Conservation (phyloP, 306 rosid species). For the Inga leiocalycina region DNA sequence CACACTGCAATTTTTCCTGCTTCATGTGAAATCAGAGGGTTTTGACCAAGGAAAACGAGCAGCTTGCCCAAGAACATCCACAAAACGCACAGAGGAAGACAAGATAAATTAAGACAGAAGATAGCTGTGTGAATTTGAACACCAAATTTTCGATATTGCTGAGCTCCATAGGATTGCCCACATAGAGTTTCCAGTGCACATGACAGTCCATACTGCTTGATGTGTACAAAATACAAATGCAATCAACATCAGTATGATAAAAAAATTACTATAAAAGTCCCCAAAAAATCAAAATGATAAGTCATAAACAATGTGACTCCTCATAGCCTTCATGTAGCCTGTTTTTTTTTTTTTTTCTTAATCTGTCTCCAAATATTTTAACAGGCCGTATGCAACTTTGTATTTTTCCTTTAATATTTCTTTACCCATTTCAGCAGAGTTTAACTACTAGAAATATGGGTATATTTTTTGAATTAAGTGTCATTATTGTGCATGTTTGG, state of each 20-base stretch:
- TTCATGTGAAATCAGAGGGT: constrained; percentile 75
- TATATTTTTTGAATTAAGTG: neutral
- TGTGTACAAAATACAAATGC: neutral
- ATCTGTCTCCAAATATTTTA: neutral
- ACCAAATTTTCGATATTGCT: constrained; percentile 60
- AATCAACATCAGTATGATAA: neutral
- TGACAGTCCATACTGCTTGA: constrained; percentile 64
- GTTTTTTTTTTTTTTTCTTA: too few species aligned
- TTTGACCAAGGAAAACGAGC: constrained; percentile 68
- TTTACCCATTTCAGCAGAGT: too few species aligned
- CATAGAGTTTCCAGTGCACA: constrained; percentile 70
- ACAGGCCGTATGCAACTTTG: neutral
- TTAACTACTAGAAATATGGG: neutral
- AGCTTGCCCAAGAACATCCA: constrained; percentile 69
- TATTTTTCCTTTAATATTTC: neutral
- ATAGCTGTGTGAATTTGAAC: constrained; percentile 57
- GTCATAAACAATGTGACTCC: neutral
- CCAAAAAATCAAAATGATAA: neutral
- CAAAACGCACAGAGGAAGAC: constrained; percentile 60
- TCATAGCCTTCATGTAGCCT: neutral
- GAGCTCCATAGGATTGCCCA: constrained; percentile 77
- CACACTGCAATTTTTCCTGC: constrained; percentile 68
- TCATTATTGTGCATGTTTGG: neutral
- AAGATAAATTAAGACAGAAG: constrained; percentile 54
- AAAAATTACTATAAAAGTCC: neutral